Base-by-base conservation (phyloP, 495 filamentous ascomycete genomes). In the Aspergillus diversus region DNA sequence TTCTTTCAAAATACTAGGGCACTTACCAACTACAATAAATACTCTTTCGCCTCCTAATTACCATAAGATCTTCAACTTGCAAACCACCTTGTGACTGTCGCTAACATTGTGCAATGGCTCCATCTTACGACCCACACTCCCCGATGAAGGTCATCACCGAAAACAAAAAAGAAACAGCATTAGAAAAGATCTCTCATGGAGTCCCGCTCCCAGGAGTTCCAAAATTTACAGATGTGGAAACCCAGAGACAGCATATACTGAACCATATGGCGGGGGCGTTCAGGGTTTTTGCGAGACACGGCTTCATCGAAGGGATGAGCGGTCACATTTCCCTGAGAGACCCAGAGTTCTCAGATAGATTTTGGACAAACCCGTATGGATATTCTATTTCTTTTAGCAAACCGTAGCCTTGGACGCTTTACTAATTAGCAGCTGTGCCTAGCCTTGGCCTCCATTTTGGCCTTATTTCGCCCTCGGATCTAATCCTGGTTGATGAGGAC, bases 161-260 rank as follows among this genome's bases (percentile, higher is more conserved):
- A 5, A 60, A 60, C 33, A 52, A 46, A 15, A 60, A 60, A 16
- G 48, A 43, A 39, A 60, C 58, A 15, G 58, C 58, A 8, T 16
- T 60, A 7, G 58, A 60, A 17, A 60, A 60, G 34, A 57, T 70
- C 39, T 70, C 68, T 0, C 65, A 70, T 47, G 63, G 65, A 5
- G 48, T 42, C 4, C 49, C 53, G 3, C 54, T 71, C 7, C 59
- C 65, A 5, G 66, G 65, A 12, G 35, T 68, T 21, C 65, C 65
- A 12, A 77, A 68, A 3, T 84, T 83, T 72, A 69, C 75, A 5
- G 68, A 70, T 43, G 66, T 75, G 55, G 71, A 65, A 0, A 74
- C 74, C 33, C 71, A 73, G 53, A 73, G 81, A n/a, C 75, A 73
- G 48, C 83, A 83, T 74, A 79, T 77, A 58, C 76, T 87, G 12